Evolutionary conservation across 2,329 filamentous ascomycete genomes (phyloP), one percentile per base, ranked within the genome.

Genomic region (Trematosphaeria pertusa): DNA sequence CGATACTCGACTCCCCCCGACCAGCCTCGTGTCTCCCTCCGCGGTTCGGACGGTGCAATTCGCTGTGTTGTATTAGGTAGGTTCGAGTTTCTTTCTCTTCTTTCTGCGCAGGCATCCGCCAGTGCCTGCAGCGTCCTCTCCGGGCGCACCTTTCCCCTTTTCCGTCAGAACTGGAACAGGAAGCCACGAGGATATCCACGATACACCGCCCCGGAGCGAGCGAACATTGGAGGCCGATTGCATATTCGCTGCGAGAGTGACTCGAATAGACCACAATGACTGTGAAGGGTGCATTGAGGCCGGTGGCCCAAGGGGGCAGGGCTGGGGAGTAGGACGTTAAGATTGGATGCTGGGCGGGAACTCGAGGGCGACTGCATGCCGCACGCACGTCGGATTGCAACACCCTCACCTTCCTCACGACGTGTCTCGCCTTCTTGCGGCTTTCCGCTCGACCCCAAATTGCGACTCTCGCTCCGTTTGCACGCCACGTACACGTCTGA

Each of bases 21-120:
- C 52, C 58, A 59, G 60, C 59, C 56, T 65, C 54, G 61, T 64
- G 61, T 46, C 33, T 50, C 53, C 48, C 49, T 46, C 36, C 32
- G 40, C 49, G 48, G 52, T 56, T 34, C 49, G 48, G 46, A 37
- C 48, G 56, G 53, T 58, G 40, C 48, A 54, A 52, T 58, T 45
- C 53, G 48, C 41, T 39, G 50, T 49, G 54, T 55, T 53, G 51
- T 59, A 43, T 50, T 58, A 52, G 62, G 67, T 69, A 69, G 49
- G 65, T 64, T 24, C 31, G 19, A 28, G 56, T 49, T 26, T 37
- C 49, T 46, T 51, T 48, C 48, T 41, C 26, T 44, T 46, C 46
- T 33, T 41, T 39, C 14, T 24, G 22, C 36, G 41, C 32, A n/a
- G 37, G 40, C 15, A 44, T 12, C 41, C 15, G 37, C 43, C 33